phyloP scores from a whole-genome alignment of 352 stramenopile species.

The Heterotrichella gracilis region DNA sequence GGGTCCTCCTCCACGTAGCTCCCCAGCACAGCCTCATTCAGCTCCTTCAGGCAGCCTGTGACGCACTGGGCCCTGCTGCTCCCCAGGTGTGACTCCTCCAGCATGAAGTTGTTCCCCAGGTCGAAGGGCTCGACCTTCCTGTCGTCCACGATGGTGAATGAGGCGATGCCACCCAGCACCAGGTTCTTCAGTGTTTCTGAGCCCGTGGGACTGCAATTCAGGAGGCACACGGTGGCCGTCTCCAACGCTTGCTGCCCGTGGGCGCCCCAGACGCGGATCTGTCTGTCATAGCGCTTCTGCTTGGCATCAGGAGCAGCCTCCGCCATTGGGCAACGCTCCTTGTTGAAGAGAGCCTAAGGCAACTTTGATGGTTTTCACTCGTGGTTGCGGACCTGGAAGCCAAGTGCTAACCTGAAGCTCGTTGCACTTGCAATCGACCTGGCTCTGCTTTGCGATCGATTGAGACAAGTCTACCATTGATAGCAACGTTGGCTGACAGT shows the following conservation, averaged over 20 bases:
- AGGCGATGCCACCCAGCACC: slow-evolving; percentile 42
- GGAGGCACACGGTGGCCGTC: slow-evolving; percentile 45
- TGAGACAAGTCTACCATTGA: no score
- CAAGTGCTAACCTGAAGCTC: no score
- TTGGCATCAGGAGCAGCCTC: slow-evolving; percentile 23
- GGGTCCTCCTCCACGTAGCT: slow-evolving; percentile 24
- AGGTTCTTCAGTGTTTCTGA: slow-evolving; percentile 94
- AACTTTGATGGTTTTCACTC: no score
- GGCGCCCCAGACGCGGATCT: slow-evolving; percentile 78
- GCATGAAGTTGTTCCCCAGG: slow-evolving; percentile 65
- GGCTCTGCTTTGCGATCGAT: no score
- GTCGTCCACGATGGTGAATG: slow-evolving; percentile 68
- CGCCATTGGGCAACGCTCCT: no score
- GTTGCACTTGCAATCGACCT: no score
- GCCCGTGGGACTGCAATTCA: slow-evolving; percentile 51
- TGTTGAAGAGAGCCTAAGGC: no score
- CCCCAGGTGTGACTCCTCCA: slow-evolving; percentile 27
- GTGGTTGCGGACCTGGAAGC: no score
- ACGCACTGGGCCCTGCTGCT: slow-evolving; percentile 38
- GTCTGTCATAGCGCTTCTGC: slow-evolving; percentile 82
- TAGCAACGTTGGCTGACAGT: no score
- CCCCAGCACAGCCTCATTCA: slow-evolving; percentile 67
- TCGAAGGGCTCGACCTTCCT: slow-evolving; percentile 32
- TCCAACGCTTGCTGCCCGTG: slow-evolving; percentile 52
- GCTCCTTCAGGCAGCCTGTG: slow-evolving; percentile 25